Evolutionary conservation across 345 rosid genomes (phyloP), one percentile per base, ranked within the genome.

Genomic region (Sisymbrium irio): DNA sequence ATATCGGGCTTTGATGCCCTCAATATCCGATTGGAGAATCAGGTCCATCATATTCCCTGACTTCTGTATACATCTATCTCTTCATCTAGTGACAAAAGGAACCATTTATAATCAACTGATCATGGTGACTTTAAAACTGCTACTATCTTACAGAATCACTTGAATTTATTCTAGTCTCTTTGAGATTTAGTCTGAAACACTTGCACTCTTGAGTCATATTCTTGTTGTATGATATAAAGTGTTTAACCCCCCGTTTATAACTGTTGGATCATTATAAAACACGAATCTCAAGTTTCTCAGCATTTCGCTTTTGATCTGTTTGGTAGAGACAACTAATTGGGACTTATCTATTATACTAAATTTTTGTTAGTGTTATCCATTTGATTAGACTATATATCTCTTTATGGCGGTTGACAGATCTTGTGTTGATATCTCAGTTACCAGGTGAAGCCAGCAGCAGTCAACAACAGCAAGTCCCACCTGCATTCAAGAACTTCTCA

Each of bases 401-500:
- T 37, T 56, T 46, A 20, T 70, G 20, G 45, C 19, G 19, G 41
- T 44, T 79, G 67, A 76, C 45, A 53, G 56, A 40, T 39, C 13
- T 66, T 49, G 25, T 53, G 44, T 51, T 62, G 5, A 50, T 60
- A 57, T 75, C 28, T 74, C 85, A 85, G 89, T 65, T 81, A 68
- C 67, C 75, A 77, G 68, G 61, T 19, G 79, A 73, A 73, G 63
- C 77, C 41, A 71, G 77, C 50, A 85, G 69, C 46, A 74, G 69
- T 75, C 76, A 75, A 51, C 78, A 72, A 22, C 25, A 22, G 59
- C 67, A 60, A 72, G 53, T 86, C 49, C 94, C 97, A 45, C 74
- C 92, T 62, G 96, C 96, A 17, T 76, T 92, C 67, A 87, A 85
- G 83, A 90, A 87, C 78, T 95, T 92, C 74, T 67, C 97, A 28